Conservation (phyloP, 1,139 yeast genomes). For the Kodamaea arcana region DNA sequence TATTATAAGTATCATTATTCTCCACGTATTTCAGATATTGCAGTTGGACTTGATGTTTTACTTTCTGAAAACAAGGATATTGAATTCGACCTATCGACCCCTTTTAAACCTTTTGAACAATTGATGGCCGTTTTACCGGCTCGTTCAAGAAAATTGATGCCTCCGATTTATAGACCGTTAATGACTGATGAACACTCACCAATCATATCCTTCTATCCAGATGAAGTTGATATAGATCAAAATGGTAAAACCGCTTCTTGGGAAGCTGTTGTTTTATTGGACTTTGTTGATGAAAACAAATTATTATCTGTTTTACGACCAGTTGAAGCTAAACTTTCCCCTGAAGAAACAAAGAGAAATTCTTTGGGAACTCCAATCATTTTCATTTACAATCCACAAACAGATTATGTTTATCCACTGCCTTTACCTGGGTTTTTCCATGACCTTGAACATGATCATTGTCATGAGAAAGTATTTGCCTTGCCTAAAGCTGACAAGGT, state of each 20-base stretch:
- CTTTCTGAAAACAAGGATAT: constrained; percentile 38
- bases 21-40: constrained; percentile 86
- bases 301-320: constrained; percentile 69
- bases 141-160: constrained; percentile 78
- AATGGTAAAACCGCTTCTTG: constrained; percentile 95
- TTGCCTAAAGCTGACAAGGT: constrained; percentile 50
- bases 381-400: constrained; percentile 75
- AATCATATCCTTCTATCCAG: constrained; percentile 86
- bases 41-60: constrained; percentile 59
- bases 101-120: constrained; percentile 93
- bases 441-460: constrained; percentile 74
- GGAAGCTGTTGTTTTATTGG: constrained; percentile 97
- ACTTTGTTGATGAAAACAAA: constrained; percentile 84
- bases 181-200: constrained; percentile 92
- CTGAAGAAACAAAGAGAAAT: constrained; percentile 72
- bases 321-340: constrained; percentile 52
- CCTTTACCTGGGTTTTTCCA: constrained; percentile 77
- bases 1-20: constrained; percentile 84
- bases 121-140: constrained; percentile 98
- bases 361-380: constrained; percentile 64
- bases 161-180: constrained; percentile 68
- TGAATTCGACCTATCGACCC: constrained; percentile 64
- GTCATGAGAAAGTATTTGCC: constrained; percentile 55
- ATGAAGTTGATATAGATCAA: constrained; percentile 81
- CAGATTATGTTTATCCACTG: constrained; percentile 62